Conservation (phyloP, 2,329 filamentous ascomycete genomes). For the Claviceps arundinis region DNA sequence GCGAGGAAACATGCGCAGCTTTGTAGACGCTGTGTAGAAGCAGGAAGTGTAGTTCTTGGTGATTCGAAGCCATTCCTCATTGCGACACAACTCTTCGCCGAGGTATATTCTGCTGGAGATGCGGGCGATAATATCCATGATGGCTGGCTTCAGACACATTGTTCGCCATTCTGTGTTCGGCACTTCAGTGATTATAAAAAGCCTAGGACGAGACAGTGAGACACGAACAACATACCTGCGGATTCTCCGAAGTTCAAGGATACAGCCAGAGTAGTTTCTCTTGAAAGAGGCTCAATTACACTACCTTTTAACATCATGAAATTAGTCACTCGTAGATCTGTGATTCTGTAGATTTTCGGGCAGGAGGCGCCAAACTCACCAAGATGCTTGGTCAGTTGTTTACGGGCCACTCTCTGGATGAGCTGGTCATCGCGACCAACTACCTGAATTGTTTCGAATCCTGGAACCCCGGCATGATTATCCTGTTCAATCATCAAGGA, state of each 20-base stretch:
- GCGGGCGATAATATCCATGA: constrained; percentile 9
- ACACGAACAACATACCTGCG: neutral
- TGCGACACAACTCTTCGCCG: constrained; percentile 21
- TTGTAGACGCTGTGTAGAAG: constrained; percentile 16
- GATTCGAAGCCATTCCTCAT: constrained; percentile 29
- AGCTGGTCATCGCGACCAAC: neutral
- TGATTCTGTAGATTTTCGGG: neutral
- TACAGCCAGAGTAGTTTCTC: neutral
- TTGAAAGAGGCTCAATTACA: neutral
- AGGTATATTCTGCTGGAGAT: constrained; percentile 21
- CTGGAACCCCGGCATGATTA: neutral
- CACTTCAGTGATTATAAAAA: neutral
- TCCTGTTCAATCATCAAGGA: neutral
- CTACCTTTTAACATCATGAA: neutral
- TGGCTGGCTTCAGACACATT: constrained; percentile 4
- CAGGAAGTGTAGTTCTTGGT: constrained; percentile 32
- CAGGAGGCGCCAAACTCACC: neutral
- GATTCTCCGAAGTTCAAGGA: neutral
- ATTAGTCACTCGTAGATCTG: neutral
- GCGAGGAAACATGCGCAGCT: constrained; percentile 27
- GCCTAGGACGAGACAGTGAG: neutral
- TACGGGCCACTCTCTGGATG: neutral
- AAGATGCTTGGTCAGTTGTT: neutral
- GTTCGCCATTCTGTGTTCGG: constrained; percentile 6
- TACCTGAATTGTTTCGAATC: neutral